These are phyloP conservation scores for Vararia minispora DNA, from an alignment of 768 basidiomycete species.

Conservation along the genomic window DNA sequence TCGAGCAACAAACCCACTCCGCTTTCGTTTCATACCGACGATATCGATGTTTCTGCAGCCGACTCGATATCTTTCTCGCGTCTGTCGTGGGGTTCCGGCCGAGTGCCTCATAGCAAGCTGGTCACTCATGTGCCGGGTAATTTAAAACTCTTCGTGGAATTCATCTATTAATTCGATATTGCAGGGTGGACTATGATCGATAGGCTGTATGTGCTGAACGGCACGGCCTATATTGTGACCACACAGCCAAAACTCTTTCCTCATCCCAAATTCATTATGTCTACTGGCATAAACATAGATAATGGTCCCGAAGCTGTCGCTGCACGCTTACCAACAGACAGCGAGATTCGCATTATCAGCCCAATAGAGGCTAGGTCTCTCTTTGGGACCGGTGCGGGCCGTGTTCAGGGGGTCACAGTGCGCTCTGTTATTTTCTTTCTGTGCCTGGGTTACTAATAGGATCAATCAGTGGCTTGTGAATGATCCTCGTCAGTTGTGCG, in stretches of 20 bases:
- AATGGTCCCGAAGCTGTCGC: conserved; percentile 44
- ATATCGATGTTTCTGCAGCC: too few species aligned
- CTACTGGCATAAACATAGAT: conserved; percentile 49
- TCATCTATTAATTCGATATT: conserved; percentile 5
- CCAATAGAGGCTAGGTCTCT: conserved; percentile 51
- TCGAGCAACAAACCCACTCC: too few species aligned
- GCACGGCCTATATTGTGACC: conserved; percentile 73
- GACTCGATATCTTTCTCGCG: too few species aligned
- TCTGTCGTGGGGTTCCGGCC: too few species aligned
- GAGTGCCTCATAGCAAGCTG: too few species aligned
- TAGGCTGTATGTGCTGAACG: conserved; percentile 70
- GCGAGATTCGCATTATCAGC: conserved; percentile 69
- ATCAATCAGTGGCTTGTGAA: conserved; percentile 59
- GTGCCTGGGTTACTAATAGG: conserved; percentile 2
- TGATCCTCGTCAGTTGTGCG: conserved; percentile 79
- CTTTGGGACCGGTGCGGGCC: conserved; percentile 62
- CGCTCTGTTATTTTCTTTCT: conserved; percentile 15
- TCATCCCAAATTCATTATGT: conserved; percentile 55
- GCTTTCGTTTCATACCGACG: too few species aligned
- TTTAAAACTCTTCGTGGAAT: conserved; percentile 11
- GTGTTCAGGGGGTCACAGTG: conserved; percentile 72
- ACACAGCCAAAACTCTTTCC: conserved; percentile 61
- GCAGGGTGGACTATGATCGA: conserved; percentile 89
- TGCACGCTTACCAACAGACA: conserved; percentile 60
- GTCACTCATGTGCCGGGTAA: conserved; percentile 22